phyloP scores from a whole-genome alignment of 495 filamentous ascomycete species.

The Patellaria atrata region DNA sequence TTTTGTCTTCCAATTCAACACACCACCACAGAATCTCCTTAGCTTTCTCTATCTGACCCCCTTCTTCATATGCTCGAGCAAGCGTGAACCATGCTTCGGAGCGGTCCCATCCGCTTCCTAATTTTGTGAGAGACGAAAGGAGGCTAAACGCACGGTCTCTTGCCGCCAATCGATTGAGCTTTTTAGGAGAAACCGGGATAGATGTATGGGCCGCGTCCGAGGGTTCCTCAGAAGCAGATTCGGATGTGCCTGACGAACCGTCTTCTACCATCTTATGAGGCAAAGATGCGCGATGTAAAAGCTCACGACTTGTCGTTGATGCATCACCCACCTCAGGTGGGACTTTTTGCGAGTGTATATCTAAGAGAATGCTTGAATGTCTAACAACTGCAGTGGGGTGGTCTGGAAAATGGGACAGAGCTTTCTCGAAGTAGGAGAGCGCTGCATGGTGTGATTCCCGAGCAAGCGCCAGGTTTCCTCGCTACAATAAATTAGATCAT shows the following conservation, averaged over 20 bases:
- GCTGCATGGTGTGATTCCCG: constrained; percentile 51
- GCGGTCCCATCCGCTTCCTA: constrained; percentile 80
- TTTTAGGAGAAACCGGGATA: constrained; percentile 34
- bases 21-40: constrained; percentile 66
- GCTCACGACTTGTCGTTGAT: not conserved
- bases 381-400: constrained; percentile 70
- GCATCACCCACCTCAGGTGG: constrained; percentile 28
- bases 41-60: constrained; percentile 68
- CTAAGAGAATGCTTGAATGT: constrained; percentile 69
- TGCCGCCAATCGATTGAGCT: constrained; percentile 64
- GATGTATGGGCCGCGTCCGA: constrained; percentile 6
- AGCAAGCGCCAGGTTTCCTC: constrained; percentile 50
- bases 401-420: constrained; percentile 56
- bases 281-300: not conserved
- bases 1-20: constrained; percentile 56
- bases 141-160: constrained; percentile 76
- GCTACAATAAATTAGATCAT: constrained; percentile 34
- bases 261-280: not conserved
- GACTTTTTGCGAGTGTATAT: constrained; percentile 59
- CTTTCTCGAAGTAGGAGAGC: constrained; percentile 60
- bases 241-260: not conserved
- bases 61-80: constrained; percentile 70
- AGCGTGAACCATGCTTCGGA: constrained; percentile 90
- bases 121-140: constrained; percentile 64
- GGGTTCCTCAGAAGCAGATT: constrained; percentile 1